Evolutionary conservation across 2,329 filamentous ascomycete genomes (phyloP).

Genomic region (Pseudogymnoascus sp.): DNA sequence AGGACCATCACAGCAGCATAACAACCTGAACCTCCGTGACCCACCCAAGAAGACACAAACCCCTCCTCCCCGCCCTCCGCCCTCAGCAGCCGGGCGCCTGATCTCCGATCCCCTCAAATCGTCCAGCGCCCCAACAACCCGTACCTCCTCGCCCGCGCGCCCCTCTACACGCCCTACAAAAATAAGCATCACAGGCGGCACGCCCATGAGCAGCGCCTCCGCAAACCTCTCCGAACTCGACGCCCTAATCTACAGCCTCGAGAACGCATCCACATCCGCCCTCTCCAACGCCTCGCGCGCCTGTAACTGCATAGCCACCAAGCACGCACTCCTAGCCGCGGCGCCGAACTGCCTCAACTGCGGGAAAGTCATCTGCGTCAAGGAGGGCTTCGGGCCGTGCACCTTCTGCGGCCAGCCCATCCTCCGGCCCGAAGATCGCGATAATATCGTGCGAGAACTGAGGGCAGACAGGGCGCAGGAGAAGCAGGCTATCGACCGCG

Average conservation of each 20-base stretch:
- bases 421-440: slow-evolving; percentile 63
- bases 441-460: slow-evolving; percentile 76
- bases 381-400: slow-evolving; percentile 88
- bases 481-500: slow-evolving; percentile 73
- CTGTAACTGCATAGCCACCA: slow-evolving; percentile 81
- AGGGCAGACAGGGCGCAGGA: slow-evolving; percentile 80
- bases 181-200: slow-evolving; percentile 65
- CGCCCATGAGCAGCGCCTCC: slow-evolving; percentile 73
- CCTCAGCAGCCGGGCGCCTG: slow-evolving; percentile 64
- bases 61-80: slow-evolving; percentile 29
- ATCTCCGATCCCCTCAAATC: slow-evolving; percentile 65
- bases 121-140: slow-evolving; percentile 43
- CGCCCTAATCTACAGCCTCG: slow-evolving; percentile 78
- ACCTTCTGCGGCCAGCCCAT: slow-evolving; percentile 78
- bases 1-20: slow-evolving; percentile 31
- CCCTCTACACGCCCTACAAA: slow-evolving; percentile 45
- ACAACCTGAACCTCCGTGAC: slow-evolving; percentile 33
- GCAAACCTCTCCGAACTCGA: slow-evolving; percentile 63
- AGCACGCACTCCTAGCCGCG: slow-evolving; percentile 81
- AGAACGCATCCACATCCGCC: slow-evolving; percentile 83
- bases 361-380: slow-evolving; percentile 90
- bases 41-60: slow-evolving; percentile 37
- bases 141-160: slow-evolving; percentile 46
- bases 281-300: slow-evolving; percentile 51
- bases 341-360: slow-evolving; percentile 89